Percentiles rank a stretch among this genome's conserved stretches.
phyloP scores from a whole-genome alignment of 2,329 filamentous ascomycete genomes.

The Epichloe uncinata region DNA sequence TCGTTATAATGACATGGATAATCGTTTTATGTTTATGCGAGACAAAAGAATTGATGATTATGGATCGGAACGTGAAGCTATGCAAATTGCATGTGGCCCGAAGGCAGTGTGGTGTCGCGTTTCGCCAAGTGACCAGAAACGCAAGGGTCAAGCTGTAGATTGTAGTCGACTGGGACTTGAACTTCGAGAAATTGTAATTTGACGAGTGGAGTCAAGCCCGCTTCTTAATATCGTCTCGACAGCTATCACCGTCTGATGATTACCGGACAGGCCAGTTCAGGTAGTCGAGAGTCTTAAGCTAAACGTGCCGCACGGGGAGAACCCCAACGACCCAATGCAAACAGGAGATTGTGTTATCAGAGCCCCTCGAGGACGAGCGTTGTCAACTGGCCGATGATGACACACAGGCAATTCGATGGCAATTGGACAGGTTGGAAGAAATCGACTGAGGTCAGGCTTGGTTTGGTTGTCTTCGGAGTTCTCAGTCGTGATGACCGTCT shows the following conservation, averaged over 20 bases:
- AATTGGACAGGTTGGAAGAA: background rate
- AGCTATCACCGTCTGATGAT: background rate
- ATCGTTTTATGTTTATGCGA: constrained; percentile 15
- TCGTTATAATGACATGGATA: constrained; percentile 33
- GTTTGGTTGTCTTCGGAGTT: background rate
- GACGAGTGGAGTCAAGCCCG: background rate
- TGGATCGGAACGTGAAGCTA: background rate
- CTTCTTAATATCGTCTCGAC: background rate
- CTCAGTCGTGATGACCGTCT: background rate
- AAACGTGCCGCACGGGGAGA: constrained; percentile 10
- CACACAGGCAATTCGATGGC: background rate
- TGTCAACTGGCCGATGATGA: background rate
- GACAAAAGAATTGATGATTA: constrained; percentile 14
- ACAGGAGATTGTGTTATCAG: constrained; percentile 4
- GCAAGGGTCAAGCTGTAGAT: background rate
- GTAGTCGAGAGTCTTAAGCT: constrained; percentile 1
- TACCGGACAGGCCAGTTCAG: background rate
- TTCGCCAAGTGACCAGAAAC: background rate
- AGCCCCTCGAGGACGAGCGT: background rate
- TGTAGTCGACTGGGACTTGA: background rate
- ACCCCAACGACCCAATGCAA: constrained; percentile 15
- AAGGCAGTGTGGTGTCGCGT: background rate
- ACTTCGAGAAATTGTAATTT: background rate
- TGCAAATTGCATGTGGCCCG: background rate
- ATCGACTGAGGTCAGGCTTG: background rate